Base-by-base conservation (phyloP, 768 basidiomycete genomes). In the Leucocoprinus sp. region DNA sequence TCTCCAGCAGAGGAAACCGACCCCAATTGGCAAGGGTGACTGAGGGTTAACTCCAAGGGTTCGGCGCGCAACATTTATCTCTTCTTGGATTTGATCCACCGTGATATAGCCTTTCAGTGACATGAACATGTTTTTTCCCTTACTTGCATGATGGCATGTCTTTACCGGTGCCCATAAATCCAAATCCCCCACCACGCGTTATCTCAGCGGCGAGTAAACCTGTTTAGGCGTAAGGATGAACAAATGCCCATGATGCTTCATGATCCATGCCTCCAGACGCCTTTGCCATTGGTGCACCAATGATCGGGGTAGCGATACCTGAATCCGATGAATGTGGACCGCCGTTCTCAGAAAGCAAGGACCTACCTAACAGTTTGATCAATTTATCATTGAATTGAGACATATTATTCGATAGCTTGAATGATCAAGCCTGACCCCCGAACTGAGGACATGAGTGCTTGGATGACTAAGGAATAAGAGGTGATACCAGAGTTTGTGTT, bases 1-100 rank as follows among this genome's bases (percentile, higher is more conserved):
- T 50, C 70, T 70, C 84, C 84, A 92, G 11, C 67, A 72, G 19
- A 90, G 63, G 58, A 80, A 85, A 7, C 87, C 86, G n/a, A 83
- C 74, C 17, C 88, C 88, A 49, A 91, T 66, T 5, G 76, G 78
- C 26, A 75, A 53, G 23, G 71, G 65, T 4, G 61, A 58, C 8
- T 65, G 53, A 21, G 58, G 49, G 36, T 59, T 54, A 15, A 66
- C 41, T 12, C 59, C 54, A 18, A 86, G 62, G 0, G 60, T 48
- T 18, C 60, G 52, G 8, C 76, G 76, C n/a, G 77, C 80, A 17
- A 76, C 53, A 21, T 63, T 60, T 15, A 90, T 56, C 54, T 88
- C 76, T 39, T 62, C 52, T 42, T 57, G 62, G 52, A 86, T 62
- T 29, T 61, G 59, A 27, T 74, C 67, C 8, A 64, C 56, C 31